Percentiles rank a stretch among this genome's conserved stretches.
Conservation (phyloP, 208 protist species). For the Vickermania ingenoplastis region DNA sequence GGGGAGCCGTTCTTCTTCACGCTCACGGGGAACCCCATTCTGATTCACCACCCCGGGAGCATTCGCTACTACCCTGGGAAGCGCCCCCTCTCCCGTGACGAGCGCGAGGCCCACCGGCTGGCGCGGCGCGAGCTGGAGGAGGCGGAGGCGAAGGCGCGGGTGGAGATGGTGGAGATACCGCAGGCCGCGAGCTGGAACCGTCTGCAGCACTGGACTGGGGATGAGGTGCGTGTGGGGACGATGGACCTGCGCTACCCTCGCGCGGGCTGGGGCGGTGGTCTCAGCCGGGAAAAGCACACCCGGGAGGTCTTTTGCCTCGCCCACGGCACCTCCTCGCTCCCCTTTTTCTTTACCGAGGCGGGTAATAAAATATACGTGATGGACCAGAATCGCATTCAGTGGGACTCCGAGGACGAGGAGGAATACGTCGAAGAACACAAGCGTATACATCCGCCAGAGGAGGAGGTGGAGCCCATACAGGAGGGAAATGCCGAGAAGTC, state of each 20-base stretch:
- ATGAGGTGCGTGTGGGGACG: neutral
- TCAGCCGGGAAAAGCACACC: neutral
- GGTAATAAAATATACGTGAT: neutral
- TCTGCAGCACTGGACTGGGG: neutral
- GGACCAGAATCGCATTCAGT: neutral
- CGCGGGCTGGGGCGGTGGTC: neutral
- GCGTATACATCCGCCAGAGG: too few species aligned
- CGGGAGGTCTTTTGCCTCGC: neutral
- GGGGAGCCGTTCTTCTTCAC: neutral
- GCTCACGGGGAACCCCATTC: neutral
- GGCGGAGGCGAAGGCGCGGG: neutral
- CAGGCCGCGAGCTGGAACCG: neutral
- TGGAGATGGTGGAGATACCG: neutral
- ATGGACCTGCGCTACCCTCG: neutral
- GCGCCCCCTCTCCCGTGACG: neutral
- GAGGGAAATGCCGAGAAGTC: too few species aligned
- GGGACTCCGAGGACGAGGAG: too few species aligned
- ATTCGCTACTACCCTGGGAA: neutral
- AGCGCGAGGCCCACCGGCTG: neutral
- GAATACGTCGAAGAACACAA: too few species aligned
- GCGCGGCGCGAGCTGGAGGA: neutral
- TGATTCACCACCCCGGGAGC: neutral
- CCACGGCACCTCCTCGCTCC: neutral
- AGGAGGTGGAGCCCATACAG: too few species aligned
- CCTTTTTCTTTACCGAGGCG: neutral